phyloP scores from a whole-genome alignment of 148 eudicot species.

The Arbutus unedo region DNA sequence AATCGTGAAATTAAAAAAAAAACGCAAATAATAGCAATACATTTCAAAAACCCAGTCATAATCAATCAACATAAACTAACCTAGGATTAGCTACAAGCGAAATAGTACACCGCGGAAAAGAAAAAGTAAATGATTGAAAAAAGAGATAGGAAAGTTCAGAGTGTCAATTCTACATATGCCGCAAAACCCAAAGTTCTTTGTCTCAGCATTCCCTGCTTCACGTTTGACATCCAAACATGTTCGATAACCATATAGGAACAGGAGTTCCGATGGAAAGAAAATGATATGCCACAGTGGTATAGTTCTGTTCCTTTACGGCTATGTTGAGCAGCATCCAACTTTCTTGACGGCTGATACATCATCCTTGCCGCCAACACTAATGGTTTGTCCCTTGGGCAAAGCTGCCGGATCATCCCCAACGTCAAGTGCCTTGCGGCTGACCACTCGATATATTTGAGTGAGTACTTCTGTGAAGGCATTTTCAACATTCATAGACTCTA shows the following conservation, averaged over 20 bases:
- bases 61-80: conserved; percentile 14
- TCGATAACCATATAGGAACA: neutral
- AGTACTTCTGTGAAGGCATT: conserved; percentile 40
- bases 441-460: conserved; percentile 33
- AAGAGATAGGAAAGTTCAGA: neutral
- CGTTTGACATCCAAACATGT: conserved; percentile 9
- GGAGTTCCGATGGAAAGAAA: neutral
- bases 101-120: neutral
- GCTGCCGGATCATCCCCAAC: conserved; percentile 32
- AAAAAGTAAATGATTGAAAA: neutral
- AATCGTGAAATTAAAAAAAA: neutral
- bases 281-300: neutral
- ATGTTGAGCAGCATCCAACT: conserved; percentile 39
- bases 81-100: conserved; percentile 11
- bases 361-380: conserved; percentile 33
- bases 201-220: neutral
- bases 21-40: conserved; percentile 7
- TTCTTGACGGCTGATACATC: conserved; percentile 41
- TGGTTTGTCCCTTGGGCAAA: conserved; percentile 39
- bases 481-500: conserved; percentile 36
- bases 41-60: conserved; percentile 1
- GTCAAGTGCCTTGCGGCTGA: conserved; percentile 39
- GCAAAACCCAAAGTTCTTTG: neutral
- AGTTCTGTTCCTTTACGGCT: neutral
- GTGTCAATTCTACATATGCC: neutral